A percentile compares a stretch with the other conserved stretches of the same genome.
Evolutionary conservation across 208 protist species (phyloP).

Genomic region (Strigomonas galati): DNA sequence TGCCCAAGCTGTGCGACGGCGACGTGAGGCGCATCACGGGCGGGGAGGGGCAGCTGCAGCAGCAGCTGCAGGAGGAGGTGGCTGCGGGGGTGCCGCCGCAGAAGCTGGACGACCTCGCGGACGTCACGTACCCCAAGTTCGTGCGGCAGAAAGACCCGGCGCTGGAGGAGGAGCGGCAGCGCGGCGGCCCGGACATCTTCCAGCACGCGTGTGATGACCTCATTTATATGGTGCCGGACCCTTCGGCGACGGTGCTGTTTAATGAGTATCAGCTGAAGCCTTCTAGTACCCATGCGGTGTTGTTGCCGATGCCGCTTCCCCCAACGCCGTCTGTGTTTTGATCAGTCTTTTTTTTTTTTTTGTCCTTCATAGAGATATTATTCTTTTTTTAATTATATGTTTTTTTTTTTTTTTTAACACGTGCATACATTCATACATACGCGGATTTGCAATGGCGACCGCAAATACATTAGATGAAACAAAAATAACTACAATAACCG

Average conservation of each 20-base stretch:
- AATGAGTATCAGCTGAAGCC: constrained; percentile 29
- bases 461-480: no score
- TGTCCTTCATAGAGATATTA: constrained; percentile 15
- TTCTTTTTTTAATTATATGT: constrained; percentile 1
- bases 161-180: constrained; percentile 67
- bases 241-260: constrained; percentile 53
- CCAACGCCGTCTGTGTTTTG: constrained; percentile 69
- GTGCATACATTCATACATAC: background rate
- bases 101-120: constrained; percentile 57
- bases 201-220: constrained; percentile 53
- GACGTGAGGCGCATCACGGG: constrained; percentile 1
- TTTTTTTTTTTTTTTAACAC: constrained; percentile 4
- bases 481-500: no score
- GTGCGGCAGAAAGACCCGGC: constrained; percentile 48
- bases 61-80: background rate
- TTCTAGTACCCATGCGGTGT: constrained; percentile 26
- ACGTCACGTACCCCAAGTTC: constrained; percentile 54
- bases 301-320: constrained; percentile 71
- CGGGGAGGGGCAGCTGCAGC: background rate
- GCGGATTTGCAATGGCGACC: background rate
- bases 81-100: background rate
- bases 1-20: constrained; percentile 11
- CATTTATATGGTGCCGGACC: constrained; percentile 28
- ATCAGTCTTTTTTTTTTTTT: constrained; percentile 13
- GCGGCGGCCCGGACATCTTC: constrained; percentile 57